A percentile compares a stretch with the other conserved stretches of the same genome.
phyloP scores from a whole-genome alignment of 495 filamentous ascomycete genomes.

The Penicillium simplicissimum region DNA sequence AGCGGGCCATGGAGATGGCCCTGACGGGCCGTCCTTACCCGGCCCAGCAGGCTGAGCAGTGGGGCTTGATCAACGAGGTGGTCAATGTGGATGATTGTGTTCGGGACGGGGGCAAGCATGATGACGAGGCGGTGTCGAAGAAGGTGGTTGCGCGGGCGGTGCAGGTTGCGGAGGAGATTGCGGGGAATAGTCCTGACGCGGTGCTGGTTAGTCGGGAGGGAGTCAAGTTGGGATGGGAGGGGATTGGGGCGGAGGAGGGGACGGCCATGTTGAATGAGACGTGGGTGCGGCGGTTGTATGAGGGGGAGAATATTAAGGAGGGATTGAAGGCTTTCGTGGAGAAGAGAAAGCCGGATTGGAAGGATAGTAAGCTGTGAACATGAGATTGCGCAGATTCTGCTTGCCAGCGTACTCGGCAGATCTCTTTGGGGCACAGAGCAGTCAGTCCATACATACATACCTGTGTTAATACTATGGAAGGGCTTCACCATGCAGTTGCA shows the following conservation, averaged over 20 bases:
- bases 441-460: background rate
- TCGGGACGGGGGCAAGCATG: conserved; percentile 36
- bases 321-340: conserved; percentile 80
- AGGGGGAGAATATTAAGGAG: conserved; percentile 78
- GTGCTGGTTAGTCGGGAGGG: conserved; percentile 71
- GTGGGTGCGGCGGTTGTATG: conserved; percentile 61
- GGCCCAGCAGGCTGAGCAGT: conserved; percentile 60
- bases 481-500: no score
- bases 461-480: no score
- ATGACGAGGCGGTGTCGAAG: conserved; percentile 23
- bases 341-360: conserved; percentile 75
- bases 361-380: conserved; percentile 72
- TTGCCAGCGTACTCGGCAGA: background rate
- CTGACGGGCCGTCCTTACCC: conserved; percentile 61
- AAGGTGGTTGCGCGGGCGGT: conserved; percentile 52
- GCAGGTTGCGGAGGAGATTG: conserved; percentile 47
- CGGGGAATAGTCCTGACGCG: conserved; percentile 68
- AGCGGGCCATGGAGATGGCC: conserved; percentile 75
- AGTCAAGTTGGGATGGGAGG: conserved; percentile 71
- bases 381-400: background rate
- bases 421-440: background rate
- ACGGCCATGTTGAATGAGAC: conserved; percentile 58
- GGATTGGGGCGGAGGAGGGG: conserved; percentile 63
- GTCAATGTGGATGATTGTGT: conserved; percentile 38
- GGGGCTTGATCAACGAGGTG: conserved; percentile 73